Evolutionary conservation across 306 rosid species (phyloP), one percentile per base, ranked within the genome.

Genomic region (Vigna reflexopilosa): DNA sequence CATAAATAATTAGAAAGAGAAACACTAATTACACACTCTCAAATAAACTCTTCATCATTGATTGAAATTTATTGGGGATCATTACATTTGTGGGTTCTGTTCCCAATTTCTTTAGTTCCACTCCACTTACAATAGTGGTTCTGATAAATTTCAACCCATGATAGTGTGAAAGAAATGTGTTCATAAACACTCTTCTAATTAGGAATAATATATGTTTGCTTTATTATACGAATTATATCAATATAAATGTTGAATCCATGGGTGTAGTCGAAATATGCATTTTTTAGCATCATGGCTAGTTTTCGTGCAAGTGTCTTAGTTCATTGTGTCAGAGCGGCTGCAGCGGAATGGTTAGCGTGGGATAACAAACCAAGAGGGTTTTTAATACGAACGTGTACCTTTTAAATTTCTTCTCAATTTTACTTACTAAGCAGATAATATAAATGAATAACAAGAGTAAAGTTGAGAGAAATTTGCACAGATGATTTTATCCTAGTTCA

Each of bases 271-370:
- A 77, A 52, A 19, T 16, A 48, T 57, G 28, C 1, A 9, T 36
- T 52, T 51, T 77, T 67, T 15, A 56, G 40, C 66, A 55, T 55
- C 40, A 2, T 73, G 42, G 7, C 38, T 72, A 38, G 24, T 55
- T 54, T 72, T 14, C 15, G 10, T 12, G 65, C 9, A 45, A 49
- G 30, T 77, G 69, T 42, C 50, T 57, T 44, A 51, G 19, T 57
- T 38, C 7, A 19, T 28, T 20, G 22, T 20, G 22, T 20, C 1
- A 20, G 22, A 20, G 22, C 1, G 0, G 22, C 22, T 0, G 22
- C 22, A 20, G 22, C 22, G 1, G 22, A 20, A 20, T 20, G 22
- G 22, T 20, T 20, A 20, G 22, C 22, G 1, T 20, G 22, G 22
- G 22, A 20, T 20, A 20, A 20, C 22, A 20, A 20, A 20, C 22